These are phyloP conservation scores for Myriosclerotinia duriaeana DNA, from an alignment of 2,329 filamentous ascomycete genomes.

Conservation along the genomic window DNA sequence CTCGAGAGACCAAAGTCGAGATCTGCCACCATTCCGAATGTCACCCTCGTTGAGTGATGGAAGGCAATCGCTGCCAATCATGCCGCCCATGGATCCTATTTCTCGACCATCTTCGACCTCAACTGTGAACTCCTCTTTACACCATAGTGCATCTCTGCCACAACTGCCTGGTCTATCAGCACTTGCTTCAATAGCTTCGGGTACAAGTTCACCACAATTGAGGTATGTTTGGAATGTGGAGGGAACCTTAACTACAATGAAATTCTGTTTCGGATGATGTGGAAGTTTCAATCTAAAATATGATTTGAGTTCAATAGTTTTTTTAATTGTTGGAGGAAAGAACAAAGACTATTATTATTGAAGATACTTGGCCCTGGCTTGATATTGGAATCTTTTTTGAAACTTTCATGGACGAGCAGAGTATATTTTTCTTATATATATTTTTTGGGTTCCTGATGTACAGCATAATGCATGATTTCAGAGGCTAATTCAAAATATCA, in stretches of 20 bases:
- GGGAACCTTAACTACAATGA: slow-evolving; percentile 14
- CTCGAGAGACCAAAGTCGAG: slow-evolving; percentile 49
- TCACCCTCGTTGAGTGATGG: slow-evolving; percentile 48
- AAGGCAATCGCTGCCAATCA: slow-evolving; percentile 48
- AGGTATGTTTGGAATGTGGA: slow-evolving; percentile 46
- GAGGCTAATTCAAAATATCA: slow-evolving; percentile 31
- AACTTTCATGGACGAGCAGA: neutral
- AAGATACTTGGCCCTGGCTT: neutral
- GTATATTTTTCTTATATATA: neutral
- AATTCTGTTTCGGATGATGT: slow-evolving; percentile 10
- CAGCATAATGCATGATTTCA: slow-evolving; percentile 13
- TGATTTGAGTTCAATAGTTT: neutral
- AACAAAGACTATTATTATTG: neutral
- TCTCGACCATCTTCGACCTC: slow-evolving; percentile 54
- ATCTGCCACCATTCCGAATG: slow-evolving; percentile 49
- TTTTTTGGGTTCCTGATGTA: slow-evolving; percentile 19
- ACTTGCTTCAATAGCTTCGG: slow-evolving; percentile 54
- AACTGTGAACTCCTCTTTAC: slow-evolving; percentile 47
- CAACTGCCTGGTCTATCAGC: slow-evolving; percentile 58
- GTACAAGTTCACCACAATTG: slow-evolving; percentile 51
- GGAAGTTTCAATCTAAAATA: neutral
- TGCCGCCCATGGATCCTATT: slow-evolving; percentile 47
- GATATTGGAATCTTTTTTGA: neutral
- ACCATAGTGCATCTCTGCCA: slow-evolving; percentile 44
- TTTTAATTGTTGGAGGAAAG: neutral